These are phyloP conservation scores for Marasmius fiardii DNA, from an alignment of 1,284 basidiomycete genomes.

Conservation along the genomic window DNA sequence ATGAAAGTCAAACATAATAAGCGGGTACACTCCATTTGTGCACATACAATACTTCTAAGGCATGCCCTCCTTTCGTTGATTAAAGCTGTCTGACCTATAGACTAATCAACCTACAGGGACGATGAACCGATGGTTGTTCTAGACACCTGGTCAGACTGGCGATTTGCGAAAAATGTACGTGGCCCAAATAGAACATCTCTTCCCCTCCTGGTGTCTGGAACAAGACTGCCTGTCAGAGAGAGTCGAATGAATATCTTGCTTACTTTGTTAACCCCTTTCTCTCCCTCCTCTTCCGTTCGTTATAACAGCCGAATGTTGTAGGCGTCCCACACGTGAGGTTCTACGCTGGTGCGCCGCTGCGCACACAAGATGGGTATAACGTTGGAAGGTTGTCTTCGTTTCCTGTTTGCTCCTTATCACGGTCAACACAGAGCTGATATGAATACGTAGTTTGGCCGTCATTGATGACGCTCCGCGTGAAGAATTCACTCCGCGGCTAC, in stretches of 20 bases:
- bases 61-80: conserved; percentile 28
- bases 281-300: not conserved
- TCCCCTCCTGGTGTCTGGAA: not conserved
- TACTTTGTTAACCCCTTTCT: not conserved
- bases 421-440: conserved; percentile 1
- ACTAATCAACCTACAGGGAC: conserved; percentile 41
- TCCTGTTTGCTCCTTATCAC: conserved; percentile 3
- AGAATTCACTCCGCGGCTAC: conserved; percentile 86
- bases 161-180: conserved; percentile 77
- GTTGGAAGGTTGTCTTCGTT: conserved; percentile 65
- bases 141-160: conserved; percentile 83
- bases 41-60: conserved; percentile 82
- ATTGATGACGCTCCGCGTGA: conserved; percentile 82
- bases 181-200: not conserved
- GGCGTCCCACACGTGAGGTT: conserved; percentile 75
- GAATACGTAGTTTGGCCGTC: conserved; percentile 61
- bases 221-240: not conserved
- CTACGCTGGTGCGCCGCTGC: conserved; percentile 88
- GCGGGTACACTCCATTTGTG: conserved; percentile 75
- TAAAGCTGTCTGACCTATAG: not conserved
- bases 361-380: conserved; percentile 88
- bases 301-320: conserved; percentile 67
- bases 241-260: not conserved
- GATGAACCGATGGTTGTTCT: conserved; percentile 88
- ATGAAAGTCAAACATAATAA: conserved; percentile 50